These are phyloP conservation scores for Echites panduratus DNA, from an alignment of 257 asterid species.

Conservation along the genomic window DNA sequence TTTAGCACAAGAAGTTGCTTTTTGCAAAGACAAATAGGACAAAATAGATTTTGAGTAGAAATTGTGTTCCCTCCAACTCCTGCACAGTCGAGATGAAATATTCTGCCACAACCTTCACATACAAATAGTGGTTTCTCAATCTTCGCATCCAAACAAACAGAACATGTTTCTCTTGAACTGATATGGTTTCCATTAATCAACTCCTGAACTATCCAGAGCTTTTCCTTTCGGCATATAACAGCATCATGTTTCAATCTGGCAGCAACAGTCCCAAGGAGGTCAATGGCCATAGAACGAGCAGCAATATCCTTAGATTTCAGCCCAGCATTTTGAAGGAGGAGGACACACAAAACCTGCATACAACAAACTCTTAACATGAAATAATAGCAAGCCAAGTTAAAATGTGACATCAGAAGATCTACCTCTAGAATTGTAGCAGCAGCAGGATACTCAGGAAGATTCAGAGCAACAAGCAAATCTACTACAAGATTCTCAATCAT, in stretches of 20 bases:
- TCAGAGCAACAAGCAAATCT: constrained; percentile 84
- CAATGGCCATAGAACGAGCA: constrained; percentile 97
- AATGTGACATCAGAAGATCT: constrained; percentile 20
- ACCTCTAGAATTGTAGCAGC: constrained; percentile 94
- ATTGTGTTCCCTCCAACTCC: constrained; percentile 63
- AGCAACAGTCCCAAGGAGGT: constrained; percentile 95
- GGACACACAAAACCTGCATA: constrained; percentile 89
- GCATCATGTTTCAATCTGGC: constrained; percentile 96
- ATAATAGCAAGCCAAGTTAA: constrained; percentile 7
- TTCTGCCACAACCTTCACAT: constrained; percentile 75
- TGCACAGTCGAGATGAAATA: constrained; percentile 77
- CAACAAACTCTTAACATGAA: constrained; percentile 30
- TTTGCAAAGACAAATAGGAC: constrained; percentile 72
- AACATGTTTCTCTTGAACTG: constrained; percentile 54
- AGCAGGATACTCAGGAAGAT: constrained; percentile 97
- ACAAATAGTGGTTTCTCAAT: constrained; percentile 46
- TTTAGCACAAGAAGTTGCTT: constrained; percentile 70
- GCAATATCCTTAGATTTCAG: constrained; percentile 79
- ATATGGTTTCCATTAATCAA: constrained; percentile 37
- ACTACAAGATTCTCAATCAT: constrained; percentile 90
- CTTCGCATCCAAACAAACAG: constrained; percentile 62
- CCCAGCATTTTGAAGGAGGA: constrained; percentile 97
- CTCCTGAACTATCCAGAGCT: constrained; percentile 76
- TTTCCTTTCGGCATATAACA: constrained; percentile 57
- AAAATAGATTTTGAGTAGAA: constrained; percentile 45